Evolutionary conservation across 495 filamentous ascomycete genomes (phyloP).

Genomic region (Staphylotrichum longicolle): DNA sequence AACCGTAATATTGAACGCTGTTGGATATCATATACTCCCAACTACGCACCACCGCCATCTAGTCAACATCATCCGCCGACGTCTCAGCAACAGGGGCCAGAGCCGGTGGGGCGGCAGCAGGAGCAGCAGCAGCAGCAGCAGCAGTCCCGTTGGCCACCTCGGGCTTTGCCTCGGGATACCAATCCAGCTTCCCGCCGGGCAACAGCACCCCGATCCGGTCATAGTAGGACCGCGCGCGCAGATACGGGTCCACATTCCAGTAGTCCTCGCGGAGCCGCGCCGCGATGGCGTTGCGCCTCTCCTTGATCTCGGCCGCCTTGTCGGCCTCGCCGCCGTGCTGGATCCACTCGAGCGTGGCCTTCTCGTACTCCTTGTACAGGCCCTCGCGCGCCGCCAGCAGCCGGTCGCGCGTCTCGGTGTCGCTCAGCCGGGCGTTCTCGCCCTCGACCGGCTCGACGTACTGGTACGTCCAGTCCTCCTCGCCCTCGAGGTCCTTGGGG

Average conservation of each 20-base stretch:
- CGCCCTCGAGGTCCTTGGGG: constrained; percentile 74
- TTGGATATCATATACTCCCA: constrained; percentile 1
- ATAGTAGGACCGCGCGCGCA: constrained; percentile 69
- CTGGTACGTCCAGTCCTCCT: constrained; percentile 74
- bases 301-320: constrained; percentile 39
- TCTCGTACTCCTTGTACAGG: constrained; percentile 68
- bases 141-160: constrained; percentile 29
- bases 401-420: constrained; percentile 58
- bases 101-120: not conserved
- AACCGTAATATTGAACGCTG: not conserved
- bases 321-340: constrained; percentile 28
- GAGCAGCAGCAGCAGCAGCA: not conserved
- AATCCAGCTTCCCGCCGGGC: constrained; percentile 63
- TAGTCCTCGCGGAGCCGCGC: constrained; percentile 69
- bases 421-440: constrained; percentile 72
- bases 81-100: constrained; percentile 41
- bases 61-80: constrained; percentile 56
- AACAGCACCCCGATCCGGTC: constrained; percentile 70
- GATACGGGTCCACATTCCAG: constrained; percentile 78
- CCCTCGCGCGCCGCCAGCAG: constrained; percentile 58
- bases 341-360: constrained; percentile 69
- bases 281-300: constrained; percentile 53
- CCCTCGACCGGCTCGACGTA: constrained; percentile 72
- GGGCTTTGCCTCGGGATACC: constrained; percentile 53
- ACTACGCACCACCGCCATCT: constrained; percentile 12